A percentile compares a stretch with the other conserved stretches of the same genome.
phyloP scores from a whole-genome alignment of 169 alveolate genomes.

The Plasmodium billcollinsi region DNA sequence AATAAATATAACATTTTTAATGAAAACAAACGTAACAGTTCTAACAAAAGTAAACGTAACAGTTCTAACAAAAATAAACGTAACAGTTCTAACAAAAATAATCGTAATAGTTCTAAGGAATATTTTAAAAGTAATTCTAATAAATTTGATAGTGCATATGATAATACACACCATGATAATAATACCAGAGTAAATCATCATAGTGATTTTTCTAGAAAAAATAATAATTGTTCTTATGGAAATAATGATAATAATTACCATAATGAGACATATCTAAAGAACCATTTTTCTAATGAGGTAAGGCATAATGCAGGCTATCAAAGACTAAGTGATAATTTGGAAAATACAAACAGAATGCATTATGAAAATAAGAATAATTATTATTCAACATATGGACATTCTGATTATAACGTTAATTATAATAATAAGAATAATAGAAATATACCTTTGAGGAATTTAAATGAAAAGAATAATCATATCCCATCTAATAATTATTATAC shows the following conservation, averaged over 20 bases:
- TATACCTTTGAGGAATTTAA: constrained; percentile 1
- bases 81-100: neutral
- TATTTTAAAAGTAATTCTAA: neutral
- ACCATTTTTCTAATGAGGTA: neutral
- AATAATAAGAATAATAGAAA: neutral
- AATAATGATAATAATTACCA: neutral
- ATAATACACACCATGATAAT: neutral
- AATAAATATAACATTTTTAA: neutral
- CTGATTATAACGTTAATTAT: neutral
- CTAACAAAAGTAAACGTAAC: neutral
- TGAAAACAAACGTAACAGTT: neutral
- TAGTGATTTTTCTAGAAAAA: neutral
- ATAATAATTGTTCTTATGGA: neutral
- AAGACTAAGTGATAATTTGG: neutral
- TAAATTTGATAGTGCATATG: neutral
- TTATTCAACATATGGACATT: neutral
- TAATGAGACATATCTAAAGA: neutral
- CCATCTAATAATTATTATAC: neutral
- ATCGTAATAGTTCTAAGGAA: neutral
- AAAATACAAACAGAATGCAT: neutral
- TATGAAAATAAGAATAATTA: neutral
- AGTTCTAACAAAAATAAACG: neutral
- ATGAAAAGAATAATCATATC: neutral
- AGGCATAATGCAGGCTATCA: neutral
- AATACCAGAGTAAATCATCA: too few relatives aligned